phyloP scores from a whole-genome alignment of 805 yeast genomes.

The Candida parachauliodes region DNA sequence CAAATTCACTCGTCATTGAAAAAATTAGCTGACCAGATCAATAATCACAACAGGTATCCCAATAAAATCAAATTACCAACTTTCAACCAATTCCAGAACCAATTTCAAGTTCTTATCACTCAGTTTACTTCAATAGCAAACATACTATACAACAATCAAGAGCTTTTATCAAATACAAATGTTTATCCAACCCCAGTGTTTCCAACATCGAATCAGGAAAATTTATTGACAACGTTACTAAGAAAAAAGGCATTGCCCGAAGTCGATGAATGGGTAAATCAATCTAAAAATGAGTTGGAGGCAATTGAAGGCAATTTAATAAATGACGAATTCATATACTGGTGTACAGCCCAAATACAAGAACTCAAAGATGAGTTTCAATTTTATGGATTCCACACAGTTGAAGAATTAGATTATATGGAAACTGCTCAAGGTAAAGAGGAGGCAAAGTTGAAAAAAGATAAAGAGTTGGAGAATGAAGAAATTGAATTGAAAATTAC shows the following conservation, averaged over 20 bases:
- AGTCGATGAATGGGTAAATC: slow-evolving; percentile 78
- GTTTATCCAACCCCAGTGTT: slow-evolving; percentile 82
- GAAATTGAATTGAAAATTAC: slow-evolving; percentile 25
- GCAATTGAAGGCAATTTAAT: slow-evolving; percentile 10
- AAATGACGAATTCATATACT: slow-evolving; percentile 59
- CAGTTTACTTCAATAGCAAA: slow-evolving; percentile 77
- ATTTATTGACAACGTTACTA: slow-evolving; percentile 75
- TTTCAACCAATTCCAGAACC: slow-evolving; percentile 74
- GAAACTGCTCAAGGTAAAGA: slow-evolving; percentile 31
- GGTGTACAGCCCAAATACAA: slow-evolving; percentile 60
- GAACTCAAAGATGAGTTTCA: slow-evolving; percentile 52
- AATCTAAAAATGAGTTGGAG: slow-evolving; percentile 19
- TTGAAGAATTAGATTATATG: slow-evolving; percentile 38
- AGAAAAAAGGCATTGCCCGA: slow-evolving; percentile 90
- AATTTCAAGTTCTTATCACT: slow-evolving; percentile 76
- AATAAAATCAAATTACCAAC: slow-evolving; percentile 36
- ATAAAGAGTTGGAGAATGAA: slow-evolving; percentile 18
- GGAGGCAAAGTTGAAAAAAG: slow-evolving; percentile 22
- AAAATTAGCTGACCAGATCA: slow-evolving; percentile 35
- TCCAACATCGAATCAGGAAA: slow-evolving; percentile 82
- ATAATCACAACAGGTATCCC: slow-evolving; percentile 33
- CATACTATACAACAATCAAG: slow-evolving; percentile 60
- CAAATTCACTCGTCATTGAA: slow-evolving; percentile 41
- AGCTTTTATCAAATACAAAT: slow-evolving; percentile 59
- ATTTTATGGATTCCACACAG: slow-evolving; percentile 59